These are phyloP conservation scores for Penicillium fuscoglaucum DNA, from an alignment of 2,329 filamentous ascomycete genomes.

Conservation along the genomic window DNA sequence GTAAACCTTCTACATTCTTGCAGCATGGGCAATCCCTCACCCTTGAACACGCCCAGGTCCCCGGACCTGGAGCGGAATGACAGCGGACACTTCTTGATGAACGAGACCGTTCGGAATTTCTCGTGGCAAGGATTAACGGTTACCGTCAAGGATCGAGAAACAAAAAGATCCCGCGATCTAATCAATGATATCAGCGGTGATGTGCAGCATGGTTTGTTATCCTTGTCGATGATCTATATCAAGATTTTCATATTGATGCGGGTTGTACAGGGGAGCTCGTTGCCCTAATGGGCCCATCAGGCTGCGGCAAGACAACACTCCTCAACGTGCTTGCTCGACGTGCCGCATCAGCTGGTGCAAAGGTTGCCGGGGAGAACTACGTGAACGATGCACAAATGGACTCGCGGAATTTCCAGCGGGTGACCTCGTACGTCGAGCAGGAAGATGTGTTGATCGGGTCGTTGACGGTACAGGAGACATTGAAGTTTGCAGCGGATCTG, in stretches of 20 bases:
- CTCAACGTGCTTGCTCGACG: constrained; percentile 75
- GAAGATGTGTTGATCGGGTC: constrained; percentile 82
- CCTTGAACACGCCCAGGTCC: background rate
- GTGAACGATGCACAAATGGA: constrained; percentile 64
- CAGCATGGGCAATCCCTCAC: constrained; percentile 4
- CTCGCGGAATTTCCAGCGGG: constrained; percentile 58
- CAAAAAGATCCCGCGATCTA: constrained; percentile 63
- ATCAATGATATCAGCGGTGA: constrained; percentile 64
- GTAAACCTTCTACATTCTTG: constrained; percentile 1
- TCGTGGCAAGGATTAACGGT: constrained; percentile 68
- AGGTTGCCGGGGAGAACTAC: constrained; percentile 55
- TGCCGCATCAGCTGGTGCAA: constrained; percentile 54
- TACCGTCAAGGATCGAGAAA: constrained; percentile 69
- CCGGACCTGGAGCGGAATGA: constrained; percentile 35
- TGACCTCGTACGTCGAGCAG: constrained; percentile 81
- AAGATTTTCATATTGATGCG: background rate
- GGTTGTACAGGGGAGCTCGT: constrained; percentile 63
- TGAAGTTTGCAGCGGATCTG: constrained; percentile 74
- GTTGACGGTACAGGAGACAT: constrained; percentile 75
- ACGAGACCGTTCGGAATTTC: constrained; percentile 64
- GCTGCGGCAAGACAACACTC: constrained; percentile 77
- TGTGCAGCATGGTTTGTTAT: constrained; percentile 58
- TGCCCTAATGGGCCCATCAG: constrained; percentile 78
- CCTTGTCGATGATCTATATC: background rate
- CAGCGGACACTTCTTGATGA: constrained; percentile 43